A percentile compares a stretch with the other conserved stretches of the same genome.
Conservation (phyloP, 352 stramenopile genomes). For the Stramenopiles sp. region DNA sequence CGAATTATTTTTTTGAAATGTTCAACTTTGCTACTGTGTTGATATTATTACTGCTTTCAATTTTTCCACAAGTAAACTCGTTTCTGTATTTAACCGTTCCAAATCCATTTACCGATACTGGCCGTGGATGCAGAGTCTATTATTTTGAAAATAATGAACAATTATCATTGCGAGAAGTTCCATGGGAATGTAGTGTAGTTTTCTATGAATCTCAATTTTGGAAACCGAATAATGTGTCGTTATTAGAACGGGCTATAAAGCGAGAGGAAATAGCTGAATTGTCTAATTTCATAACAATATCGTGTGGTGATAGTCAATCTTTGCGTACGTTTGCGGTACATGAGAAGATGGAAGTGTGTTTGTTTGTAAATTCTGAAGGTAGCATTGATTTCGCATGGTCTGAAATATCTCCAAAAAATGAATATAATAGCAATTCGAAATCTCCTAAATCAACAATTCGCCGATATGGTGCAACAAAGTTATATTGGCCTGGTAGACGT, state of each 20-base stretch:
- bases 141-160: neutral
- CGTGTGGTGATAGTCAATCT: neutral
- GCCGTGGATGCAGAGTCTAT: neutral
- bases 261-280: neutral
- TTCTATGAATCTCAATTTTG: neutral
- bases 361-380: neutral
- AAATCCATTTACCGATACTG: neutral
- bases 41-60: neutral
- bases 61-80: neutral
- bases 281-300: neutral
- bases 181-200: neutral
- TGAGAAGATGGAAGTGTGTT: neutral
- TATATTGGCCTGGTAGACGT: neutral
- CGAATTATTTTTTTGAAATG: too few species aligned
- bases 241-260: neutral
- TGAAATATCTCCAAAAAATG: neutral
- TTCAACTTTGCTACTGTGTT: too few species aligned
- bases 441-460: neutral
- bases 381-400: neutral
- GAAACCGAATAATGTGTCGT: neutral
- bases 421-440: neutral
- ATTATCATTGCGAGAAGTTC: neutral
- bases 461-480: neutral
- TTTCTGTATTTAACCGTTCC: neutral
- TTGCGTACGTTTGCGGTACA: neutral